Percentiles rank a stretch among this genome's conserved stretches.
phyloP scores from a whole-genome alignment of 2,329 filamentous ascomycete species.

The Ophiostoma australiae region DNA sequence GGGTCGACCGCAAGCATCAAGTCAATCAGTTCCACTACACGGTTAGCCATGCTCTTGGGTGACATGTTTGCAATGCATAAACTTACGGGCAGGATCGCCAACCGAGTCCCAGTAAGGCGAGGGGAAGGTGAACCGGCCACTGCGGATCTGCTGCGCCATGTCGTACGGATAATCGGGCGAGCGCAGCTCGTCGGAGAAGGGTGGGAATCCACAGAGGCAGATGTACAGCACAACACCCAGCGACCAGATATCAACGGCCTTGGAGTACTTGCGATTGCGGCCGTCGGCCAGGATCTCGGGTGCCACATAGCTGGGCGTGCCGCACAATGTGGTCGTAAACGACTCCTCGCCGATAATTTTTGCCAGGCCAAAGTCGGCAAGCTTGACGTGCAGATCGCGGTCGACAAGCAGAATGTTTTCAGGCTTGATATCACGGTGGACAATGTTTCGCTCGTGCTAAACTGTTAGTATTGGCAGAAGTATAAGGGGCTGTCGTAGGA shows the following conservation, averaged over 20 bases:
- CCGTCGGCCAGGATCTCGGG: conserved; percentile 87
- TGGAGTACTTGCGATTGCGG: conserved; percentile 81
- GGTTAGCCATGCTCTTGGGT: conserved; percentile 21
- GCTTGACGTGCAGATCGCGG: conserved; percentile 77
- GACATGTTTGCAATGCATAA: background rate
- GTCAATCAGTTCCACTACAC: conserved; percentile 78
- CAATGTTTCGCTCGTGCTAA: conserved; percentile 84
- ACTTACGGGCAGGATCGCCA: conserved; percentile 69
- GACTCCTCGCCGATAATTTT: conserved; percentile 99
- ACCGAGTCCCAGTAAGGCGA: conserved; percentile 94
- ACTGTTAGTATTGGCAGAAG: background rate
- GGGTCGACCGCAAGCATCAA: conserved; percentile 88
- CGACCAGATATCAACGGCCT: conserved; percentile 94
- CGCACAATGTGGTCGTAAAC: conserved; percentile 92
- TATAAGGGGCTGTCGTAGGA: background rate
- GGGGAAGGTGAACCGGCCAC: conserved; percentile 86
- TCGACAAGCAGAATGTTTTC: conserved; percentile 91
- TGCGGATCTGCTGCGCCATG: conserved; percentile 82
- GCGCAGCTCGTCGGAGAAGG: conserved; percentile 91
- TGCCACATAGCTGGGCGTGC: conserved; percentile 95
- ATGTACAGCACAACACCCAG: conserved; percentile 97
- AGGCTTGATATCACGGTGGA: conserved; percentile 95
- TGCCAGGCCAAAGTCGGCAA: conserved; percentile 93
- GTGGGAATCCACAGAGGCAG: conserved; percentile 91
- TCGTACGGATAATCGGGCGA: conserved; percentile 76